Base-by-base conservation (phyloP, 2,329 filamentous ascomycete genomes). In the Fulvia fulva region DNA sequence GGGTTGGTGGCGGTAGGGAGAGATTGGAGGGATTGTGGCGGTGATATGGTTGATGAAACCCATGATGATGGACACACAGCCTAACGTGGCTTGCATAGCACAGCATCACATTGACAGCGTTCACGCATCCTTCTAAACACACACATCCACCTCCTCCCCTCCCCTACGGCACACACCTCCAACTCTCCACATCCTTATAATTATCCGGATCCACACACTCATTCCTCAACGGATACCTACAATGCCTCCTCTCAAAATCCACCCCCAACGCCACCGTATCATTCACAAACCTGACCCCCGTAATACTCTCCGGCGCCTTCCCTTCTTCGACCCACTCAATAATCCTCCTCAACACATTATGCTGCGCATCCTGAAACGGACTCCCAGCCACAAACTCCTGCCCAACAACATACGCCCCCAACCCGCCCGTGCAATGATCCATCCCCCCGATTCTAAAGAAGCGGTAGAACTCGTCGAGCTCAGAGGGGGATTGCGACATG, bases 381-480 rank as follows among this genome's bases (percentile, higher is more conserved):
- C 32, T 25, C 28, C 34, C 26, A n/a, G 25, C 6, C 59, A n/a
- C 61, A 3, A 61, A 50, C 52, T 66, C 63, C 70, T 77, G 56
- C 61, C 71, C 75, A 63, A 80, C 72, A 26, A 69, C 70, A 61
- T 74, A 72, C 1, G 77, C 72, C 12, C 77, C 74, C 22, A 71
- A 67, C 0, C 82, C 82, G 5, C 76, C 76, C 30, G 59, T 46
- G 63, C 81, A 83, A 66, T 83, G 81, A 2, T 65, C 71, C 70
- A 81, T 79, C 2, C 81, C 82, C 55, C 67, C 77, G 65, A 78
- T 78, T 16, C 74, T 73, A 71, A 83, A 83, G 67, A 76, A 79
- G 45, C 80, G 76, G 62, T 81, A 85, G 75, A 80, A 85, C 21
- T 80, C 77, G 32, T 75, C 68, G 5, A 84, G 70, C 1, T 78